Base-by-base conservation (phyloP, 768 basidiomycete species). In the Tricholoma flavovirens region DNA sequence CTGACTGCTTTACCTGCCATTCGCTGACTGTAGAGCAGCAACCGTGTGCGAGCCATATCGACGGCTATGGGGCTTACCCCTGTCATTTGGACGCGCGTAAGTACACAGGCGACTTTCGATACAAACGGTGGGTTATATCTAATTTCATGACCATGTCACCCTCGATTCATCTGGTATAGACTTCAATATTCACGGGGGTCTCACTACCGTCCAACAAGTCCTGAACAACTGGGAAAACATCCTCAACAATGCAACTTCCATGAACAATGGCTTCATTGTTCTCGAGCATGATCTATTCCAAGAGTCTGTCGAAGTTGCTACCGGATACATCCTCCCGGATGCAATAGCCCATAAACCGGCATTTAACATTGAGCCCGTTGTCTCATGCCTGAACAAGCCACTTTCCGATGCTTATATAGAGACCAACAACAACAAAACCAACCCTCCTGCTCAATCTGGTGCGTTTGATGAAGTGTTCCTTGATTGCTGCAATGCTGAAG, bases 261-360 rank as follows among this genome's bases (percentile, higher is more conserved):
- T 88, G 55, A 59, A 77, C 63, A 81, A 69, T n/a, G 93, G 93
- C 10, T 96, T 96, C 77, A 91, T 96, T 63, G 88, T 91, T 50
- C 79, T 96, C 33, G 89, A 90, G 69, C 88, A 90, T 67, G 92
- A 93, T 70, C 77, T 93, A 32, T 93, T 90, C 77, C 83, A 86
- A 69, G 86, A 93, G 67, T 78, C 84, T 1, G 91, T 93, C 43
- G 88, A 93, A 58, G 78, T 94, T 19, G 91, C 92, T 3, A 87
- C 87, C 36, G 90, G 88, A 35, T 93, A 93, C 73, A 84, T 93
- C 64, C 78, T 93, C 14, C 92, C 92, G 2, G 83, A 85, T 64
- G 92, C 89, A 5, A 73, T 91, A 58, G 83, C 85, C 3, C 81
- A 80, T 66, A 72, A 78, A 35, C 84, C 84, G 17, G 54, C 73